Evolutionary conservation across 2,329 filamentous ascomycete species (phyloP), one percentile per base, ranked within the genome.

Genomic region (Berkeleyomyces rouxiae): DNA sequence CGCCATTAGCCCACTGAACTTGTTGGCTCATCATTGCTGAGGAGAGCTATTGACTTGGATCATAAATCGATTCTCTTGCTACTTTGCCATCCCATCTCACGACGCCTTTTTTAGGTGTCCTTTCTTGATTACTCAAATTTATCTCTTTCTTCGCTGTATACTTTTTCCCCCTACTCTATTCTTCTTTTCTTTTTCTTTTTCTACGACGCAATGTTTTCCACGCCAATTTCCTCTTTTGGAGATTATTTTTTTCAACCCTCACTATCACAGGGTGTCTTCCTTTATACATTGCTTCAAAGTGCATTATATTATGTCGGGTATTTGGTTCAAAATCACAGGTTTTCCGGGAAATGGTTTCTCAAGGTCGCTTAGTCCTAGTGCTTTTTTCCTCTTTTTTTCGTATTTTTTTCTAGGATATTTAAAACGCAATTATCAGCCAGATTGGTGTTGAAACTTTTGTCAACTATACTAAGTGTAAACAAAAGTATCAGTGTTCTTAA

Each of bases 21-120:
- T 64, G 39, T 53, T 62, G 49, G 62, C 51, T 51, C 63, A 64
- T 47, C 62, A 62, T 64, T 62, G 60, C 63, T 63, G 62, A 43
- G 23, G 7, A 7, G 3, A 6, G 10, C 7, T n/a, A n/a, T 7
- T 40, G 36, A 9, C 16, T 16, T 13, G 13, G 6, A n/a, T n/a
- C 23, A 39, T 57, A 57, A 6, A 11, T 44, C 42, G 51, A 11
- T 13, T 36, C 6, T n/a, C 40, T 58, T 10, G 7, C 23, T 40
- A 58, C 33, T 58, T 47, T 47, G 16, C 11, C 6, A n/a, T 37
- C 0, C 13, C n/a, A 47, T 58, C 7, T 58, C 42, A 36, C 40
- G 37, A 11, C 33, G 39, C 43, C 13, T 42, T 7, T 23, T 16
- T 33, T 59, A 43, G 5, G 11, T 59, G 40, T 23, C 33, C 23